Evolutionary conservation across 1,284 basidiomycete species (phyloP), one percentile per base, ranked within the genome.

Genomic region (Agroathelia rolfsii): DNA sequence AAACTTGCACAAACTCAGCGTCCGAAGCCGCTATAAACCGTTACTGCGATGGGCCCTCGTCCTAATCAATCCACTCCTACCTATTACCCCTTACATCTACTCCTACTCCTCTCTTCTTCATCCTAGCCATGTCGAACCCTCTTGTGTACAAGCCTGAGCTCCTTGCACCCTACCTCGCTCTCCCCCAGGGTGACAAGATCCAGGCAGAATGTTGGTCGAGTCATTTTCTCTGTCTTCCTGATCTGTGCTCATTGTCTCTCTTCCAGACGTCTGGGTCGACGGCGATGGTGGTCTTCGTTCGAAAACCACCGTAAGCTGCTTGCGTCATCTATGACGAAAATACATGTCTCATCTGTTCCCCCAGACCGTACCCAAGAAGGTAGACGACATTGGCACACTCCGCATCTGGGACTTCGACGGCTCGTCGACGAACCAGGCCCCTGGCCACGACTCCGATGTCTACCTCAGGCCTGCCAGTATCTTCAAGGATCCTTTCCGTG

Each of bases 381-480:
- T 90, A 53, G 86, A 84, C 50, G 84, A 89, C 55, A 76, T 90
- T 46, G 76, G 74, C 48, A 73, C 86, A 53, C 80, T 94, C 43
- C 88, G 90, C 52, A 76, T 86, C 62, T 98, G 94, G 94, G 95
- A 98, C 72, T 98, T 98, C 55, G 94, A 98, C 61, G 94, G 94
- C 48, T 95, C 92, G 28, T 94, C 89, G 27, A 96, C 92, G 53
- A 87, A 87, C 61, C 93, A 95, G 64, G 94, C 93, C 37, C 90
- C 92, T 27, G 93, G 92, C 28, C 55, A 72, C 53, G 86, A 98
- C 69, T 98, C 95, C 19, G 95, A 98, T 56, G 84, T 98, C 66
- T 95, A 92, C 68, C 89, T 98, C 46, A 88, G 94, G 46, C 95
- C 95, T 34, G 90, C 79, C 41, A 80, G 93, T 51, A 93, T 93